phyloP scores from a whole-genome alignment of 1,284 basidiomycete genomes.

The Heterobasidion parviporum region DNA sequence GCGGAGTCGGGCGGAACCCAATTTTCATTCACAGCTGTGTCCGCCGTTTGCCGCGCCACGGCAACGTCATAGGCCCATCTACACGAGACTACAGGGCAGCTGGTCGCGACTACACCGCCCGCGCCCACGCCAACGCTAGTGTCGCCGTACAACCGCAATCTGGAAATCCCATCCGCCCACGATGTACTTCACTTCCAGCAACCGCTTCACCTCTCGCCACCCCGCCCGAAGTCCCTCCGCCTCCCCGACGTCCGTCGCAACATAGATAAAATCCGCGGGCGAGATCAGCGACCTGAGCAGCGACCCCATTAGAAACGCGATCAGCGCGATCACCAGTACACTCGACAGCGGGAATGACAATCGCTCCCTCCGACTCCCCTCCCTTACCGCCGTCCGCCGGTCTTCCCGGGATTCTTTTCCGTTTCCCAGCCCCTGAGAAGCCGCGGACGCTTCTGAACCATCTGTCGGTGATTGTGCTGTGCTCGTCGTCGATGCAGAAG shows the following conservation, averaged over 20 bases:
- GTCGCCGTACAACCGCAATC: constrained; percentile 69
- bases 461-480: constrained; percentile 5
- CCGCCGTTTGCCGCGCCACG: not conserved
- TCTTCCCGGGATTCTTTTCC: constrained; percentile 4
- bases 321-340: constrained; percentile 73
- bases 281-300: constrained; percentile 80
- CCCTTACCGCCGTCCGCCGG: not conserved
- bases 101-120: not conserved
- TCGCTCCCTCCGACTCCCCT: not conserved
- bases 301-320: constrained; percentile 88
- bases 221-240: constrained; percentile 41
- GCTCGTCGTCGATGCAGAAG: constrained; percentile 3
- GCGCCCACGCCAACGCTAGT: constrained; percentile 26
- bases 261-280: constrained; percentile 88
- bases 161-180: constrained; percentile 77
- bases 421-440: constrained; percentile 1
- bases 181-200: constrained; percentile 74
- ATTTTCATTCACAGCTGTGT: constrained; percentile 1
- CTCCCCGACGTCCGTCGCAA: constrained; percentile 49
- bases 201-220: constrained; percentile 78
- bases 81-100: not conserved
- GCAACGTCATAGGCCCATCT: not conserved
- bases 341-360: constrained; percentile 42
- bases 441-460: not conserved
- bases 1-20: constrained; percentile 1